phyloP scores from a whole-genome alignment of 2,329 filamentous ascomycete species.

The Pseudogymnoascus sp. region DNA sequence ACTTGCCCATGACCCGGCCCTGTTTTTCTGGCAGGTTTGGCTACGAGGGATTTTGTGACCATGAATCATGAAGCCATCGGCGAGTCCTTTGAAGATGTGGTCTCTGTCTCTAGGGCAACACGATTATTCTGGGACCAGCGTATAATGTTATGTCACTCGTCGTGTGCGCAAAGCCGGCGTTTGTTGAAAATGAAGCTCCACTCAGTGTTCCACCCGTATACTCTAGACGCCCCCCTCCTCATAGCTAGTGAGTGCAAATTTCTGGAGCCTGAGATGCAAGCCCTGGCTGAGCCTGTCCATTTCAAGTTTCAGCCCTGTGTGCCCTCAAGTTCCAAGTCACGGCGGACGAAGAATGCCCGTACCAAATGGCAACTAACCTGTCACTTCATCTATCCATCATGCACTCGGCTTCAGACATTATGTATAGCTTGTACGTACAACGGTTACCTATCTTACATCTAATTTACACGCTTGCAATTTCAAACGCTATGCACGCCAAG shows the following conservation, averaged over 20 bases:
- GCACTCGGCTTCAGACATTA: not conserved
- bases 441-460: slow-evolving; percentile 2
- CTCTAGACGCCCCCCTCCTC: not conserved
- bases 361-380: not conserved
- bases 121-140: not conserved
- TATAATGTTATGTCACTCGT: slow-evolving; percentile 4
- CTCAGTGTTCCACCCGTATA: not conserved
- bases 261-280: not conserved
- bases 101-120: slow-evolving; percentile 7
- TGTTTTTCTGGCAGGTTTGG: not conserved
- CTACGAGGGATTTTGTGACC: not conserved
- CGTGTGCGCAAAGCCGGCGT: not conserved
- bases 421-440: slow-evolving; percentile 7
- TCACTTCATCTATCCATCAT: not conserved
- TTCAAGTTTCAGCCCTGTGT: not conserved
- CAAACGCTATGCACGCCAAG: slow-evolving; percentile 1
- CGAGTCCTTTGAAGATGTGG: not conserved
- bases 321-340: not conserved
- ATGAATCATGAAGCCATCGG: slow-evolving; percentile 2
- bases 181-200: not conserved
- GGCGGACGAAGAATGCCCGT: not conserved
- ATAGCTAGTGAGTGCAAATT: not conserved
- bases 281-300: not conserved
- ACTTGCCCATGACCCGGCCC: not conserved
- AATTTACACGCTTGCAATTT: not conserved